phyloP scores from a whole-genome alignment of 805 yeast genomes.

The Suhomyces pyralidae region DNA sequence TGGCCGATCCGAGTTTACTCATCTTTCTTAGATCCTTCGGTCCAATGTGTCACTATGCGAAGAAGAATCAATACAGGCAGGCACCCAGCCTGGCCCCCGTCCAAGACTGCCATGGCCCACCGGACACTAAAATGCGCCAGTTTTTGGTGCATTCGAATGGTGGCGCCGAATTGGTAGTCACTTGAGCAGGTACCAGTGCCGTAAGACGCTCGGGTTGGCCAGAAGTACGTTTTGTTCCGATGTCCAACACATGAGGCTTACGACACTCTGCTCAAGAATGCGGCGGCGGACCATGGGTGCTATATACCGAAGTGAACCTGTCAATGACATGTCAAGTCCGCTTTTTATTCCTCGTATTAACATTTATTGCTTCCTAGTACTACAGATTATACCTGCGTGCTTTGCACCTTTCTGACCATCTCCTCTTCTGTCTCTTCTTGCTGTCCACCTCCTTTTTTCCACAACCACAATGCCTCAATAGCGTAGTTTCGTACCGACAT shows the following conservation, averaged over 20 bases:
- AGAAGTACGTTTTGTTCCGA: neutral
- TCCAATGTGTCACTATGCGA: constrained; percentile 50
- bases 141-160: neutral
- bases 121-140: neutral
- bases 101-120: neutral
- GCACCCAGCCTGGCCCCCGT: neutral
- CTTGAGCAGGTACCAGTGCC: neutral
- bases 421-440: constrained; percentile 27
- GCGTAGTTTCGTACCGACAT: constrained; percentile 80
- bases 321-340: neutral
- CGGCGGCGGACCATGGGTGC: neutral
- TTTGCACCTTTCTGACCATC: constrained; percentile 20
- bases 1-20: constrained; percentile 33
- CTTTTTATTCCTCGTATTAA: neutral
- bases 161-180: neutral
- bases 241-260: neutral
- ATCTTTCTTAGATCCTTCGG: constrained; percentile 33
- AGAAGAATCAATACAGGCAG: constrained; percentile 14
- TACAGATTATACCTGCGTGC: neutral
- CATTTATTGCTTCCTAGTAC: neutral
- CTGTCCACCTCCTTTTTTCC: constrained; percentile 59
- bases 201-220: neutral
- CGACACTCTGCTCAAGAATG: neutral
- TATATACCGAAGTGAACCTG: neutral
- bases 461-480: constrained; percentile 85